Conservation (phyloP, 2,329 filamentous ascomycete species). For the Botrytis paeoniae region DNA sequence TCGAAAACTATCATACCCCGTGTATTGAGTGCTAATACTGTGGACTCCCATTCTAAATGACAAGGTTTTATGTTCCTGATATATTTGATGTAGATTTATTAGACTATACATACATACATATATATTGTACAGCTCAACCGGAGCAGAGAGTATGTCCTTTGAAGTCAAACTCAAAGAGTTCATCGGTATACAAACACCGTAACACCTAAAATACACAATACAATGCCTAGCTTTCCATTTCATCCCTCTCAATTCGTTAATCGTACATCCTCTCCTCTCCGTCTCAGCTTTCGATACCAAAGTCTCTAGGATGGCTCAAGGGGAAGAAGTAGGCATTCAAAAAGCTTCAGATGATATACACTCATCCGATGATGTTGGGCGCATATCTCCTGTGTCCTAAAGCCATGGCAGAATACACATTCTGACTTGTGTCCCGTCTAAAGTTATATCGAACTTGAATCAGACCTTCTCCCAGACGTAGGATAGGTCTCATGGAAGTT, state of each 20-base stretch:
- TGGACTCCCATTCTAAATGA: too few species aligned
- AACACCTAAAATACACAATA: not conserved
- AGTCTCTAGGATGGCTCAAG: not conserved
- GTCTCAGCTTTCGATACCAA: too few species aligned
- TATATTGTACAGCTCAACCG: conserved; percentile 7
- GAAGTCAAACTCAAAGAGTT: not conserved
- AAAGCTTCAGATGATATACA: not conserved
- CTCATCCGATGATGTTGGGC: not conserved
- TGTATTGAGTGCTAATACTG: too few species aligned
- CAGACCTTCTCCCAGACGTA: too few species aligned
- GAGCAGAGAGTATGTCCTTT: not conserved
- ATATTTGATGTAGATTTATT: not conserved
- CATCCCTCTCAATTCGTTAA: not conserved
- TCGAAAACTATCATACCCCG: too few species aligned
- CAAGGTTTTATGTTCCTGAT: not conserved
- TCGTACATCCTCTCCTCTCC: not conserved
- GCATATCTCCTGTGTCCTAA: not conserved
- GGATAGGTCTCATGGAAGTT: conserved; percentile 63
- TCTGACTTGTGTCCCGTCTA: not conserved
- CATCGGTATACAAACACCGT: not conserved
- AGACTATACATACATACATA: not conserved
- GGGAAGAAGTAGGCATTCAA: not conserved
- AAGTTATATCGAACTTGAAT: not conserved
- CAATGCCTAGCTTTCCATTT: not conserved
- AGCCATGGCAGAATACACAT: not conserved